Evolutionary conservation across 441 rosid genomes (phyloP).

Genomic region (Adansonia grandidieri): DNA sequence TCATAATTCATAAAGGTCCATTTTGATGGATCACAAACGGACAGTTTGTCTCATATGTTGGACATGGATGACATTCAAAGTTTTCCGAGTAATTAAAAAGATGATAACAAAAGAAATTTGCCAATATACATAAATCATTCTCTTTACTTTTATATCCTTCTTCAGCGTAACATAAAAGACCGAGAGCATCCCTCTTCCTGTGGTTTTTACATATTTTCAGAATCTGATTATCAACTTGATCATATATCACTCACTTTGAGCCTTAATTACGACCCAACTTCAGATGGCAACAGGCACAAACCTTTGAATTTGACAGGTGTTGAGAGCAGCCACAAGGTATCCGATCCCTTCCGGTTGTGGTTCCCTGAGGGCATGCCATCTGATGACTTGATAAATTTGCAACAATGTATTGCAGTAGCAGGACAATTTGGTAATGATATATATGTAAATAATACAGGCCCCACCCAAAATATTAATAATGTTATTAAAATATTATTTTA

Average conservation of each 20-base stretch:
- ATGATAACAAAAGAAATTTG: neutral
- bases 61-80: neutral
- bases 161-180: too few relatives aligned
- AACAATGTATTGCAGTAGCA: neutral
- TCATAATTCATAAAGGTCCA: constrained; percentile 18
- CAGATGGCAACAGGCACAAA: constrained; percentile 13
- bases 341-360: neutral
- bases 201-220: neutral
- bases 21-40: constrained; percentile 4
- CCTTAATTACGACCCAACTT: neutral
- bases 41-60: constrained; percentile 20
- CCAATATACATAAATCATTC: neutral
- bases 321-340: neutral
- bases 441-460: too few relatives aligned
- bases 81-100: neutral
- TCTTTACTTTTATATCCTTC: neutral
- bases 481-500: too few relatives aligned
- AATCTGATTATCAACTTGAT: neutral
- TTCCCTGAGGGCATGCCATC: neutral
- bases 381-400: neutral
- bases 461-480: too few relatives aligned
- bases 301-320: neutral
- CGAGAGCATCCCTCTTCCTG: too few relatives aligned
- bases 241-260: too few relatives aligned
- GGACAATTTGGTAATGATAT: neutral